A percentile compares a stretch with the other conserved stretches of the same genome.
Conservation (phyloP, 768 basidiomycete genomes). For the Russula olivacea region DNA sequence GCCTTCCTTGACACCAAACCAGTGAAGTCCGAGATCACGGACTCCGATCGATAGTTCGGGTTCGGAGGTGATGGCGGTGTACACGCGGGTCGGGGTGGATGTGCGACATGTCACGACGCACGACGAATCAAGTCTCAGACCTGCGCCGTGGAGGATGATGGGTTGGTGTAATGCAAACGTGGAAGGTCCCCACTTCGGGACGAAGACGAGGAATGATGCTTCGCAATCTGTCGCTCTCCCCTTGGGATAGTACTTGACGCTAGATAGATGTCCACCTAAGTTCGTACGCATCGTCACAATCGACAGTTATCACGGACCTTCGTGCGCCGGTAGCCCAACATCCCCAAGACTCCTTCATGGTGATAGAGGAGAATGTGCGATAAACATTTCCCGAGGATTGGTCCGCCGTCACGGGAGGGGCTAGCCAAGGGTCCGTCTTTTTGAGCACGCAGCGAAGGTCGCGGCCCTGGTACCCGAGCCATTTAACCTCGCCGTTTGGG, state of each 20-base stretch:
- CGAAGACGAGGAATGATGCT: conserved; percentile 20
- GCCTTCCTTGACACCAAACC: conserved; percentile 21
- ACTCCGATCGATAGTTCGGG: conserved; percentile 13
- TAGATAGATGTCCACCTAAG: background rate
- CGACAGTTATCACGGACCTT: conserved; percentile 16
- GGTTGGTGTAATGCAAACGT: conserved; percentile 23
- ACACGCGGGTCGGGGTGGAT: conserved; percentile 16
- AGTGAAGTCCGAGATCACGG: conserved; percentile 23
- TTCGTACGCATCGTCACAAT: background rate
- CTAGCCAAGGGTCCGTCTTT: conserved; percentile 27
- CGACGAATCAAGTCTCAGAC: conserved; percentile 15
- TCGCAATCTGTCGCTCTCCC: conserved; percentile 15
- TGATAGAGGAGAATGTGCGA: conserved; percentile 25
- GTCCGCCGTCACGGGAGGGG: conserved; percentile 29
- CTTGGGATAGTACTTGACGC: conserved; percentile 21
- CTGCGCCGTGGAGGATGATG: conserved; percentile 23
- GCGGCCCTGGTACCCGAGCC: conserved; percentile 42
- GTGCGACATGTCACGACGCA: conserved; percentile 14
- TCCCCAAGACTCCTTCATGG: conserved; percentile 29
- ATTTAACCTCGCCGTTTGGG: conserved; percentile 39
- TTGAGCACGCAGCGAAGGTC: conserved; percentile 41
- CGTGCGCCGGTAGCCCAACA: conserved; percentile 33
- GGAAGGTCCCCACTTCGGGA: conserved; percentile 16
- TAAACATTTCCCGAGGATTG: conserved; percentile 20
- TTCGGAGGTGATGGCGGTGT: conserved; percentile 16